Evolutionary conservation across 352 stramenopile genomes (phyloP), one percentile per base, ranked within the genome.

Genomic region (Pythium plurisporium): DNA sequence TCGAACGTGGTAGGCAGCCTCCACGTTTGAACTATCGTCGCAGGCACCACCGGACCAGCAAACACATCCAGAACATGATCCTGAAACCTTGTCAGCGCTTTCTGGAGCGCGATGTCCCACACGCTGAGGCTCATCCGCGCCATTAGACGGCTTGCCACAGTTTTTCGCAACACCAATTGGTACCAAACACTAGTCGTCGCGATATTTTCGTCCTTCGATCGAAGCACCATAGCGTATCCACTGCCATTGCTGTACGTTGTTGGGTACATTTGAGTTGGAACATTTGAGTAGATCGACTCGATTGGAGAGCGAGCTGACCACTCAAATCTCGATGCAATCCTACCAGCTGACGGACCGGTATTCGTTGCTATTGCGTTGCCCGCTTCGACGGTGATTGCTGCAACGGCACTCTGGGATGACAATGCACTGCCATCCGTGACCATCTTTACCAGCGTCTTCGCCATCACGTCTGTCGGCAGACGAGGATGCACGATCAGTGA

Each of bases 401-500:
- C 55, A 1, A 56, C 4, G 10, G 46, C 20, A 40, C 31, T 44
- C 5, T n/a, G 22, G 34, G 19, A 27, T 2, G 47, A 52, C 15
- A 64, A 19, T 7, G 38, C 19, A 2, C 20, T 48, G 8, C 17
- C 19, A 12, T 64, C 56, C 17, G 47, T 58, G 6, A 49, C 10
- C 15, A 34, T 42, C 20, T 22, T 30, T 33, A 44, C 34, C 1
- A 29, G 14, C 9, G 44, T 22, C 9, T 31, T 45, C n/a, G 31
- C 20, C 15, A 54, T n/a, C 1, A 53, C 31, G 10, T 41, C 15
- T 15, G 27, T 8, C n/a, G 56, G 47, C 2, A 43, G 10, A 3
- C 15, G 29, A 30, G 56, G 46, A n/a, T 64, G 56, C 0, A 64
- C n/a, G 0, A 48, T 41, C 6, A 64, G 38, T 4, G 56, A 57